Evolutionary conservation across 2,329 filamentous ascomycete species (phyloP), one percentile per base, ranked within the genome.

Genomic region (Fusarium nygamai): DNA sequence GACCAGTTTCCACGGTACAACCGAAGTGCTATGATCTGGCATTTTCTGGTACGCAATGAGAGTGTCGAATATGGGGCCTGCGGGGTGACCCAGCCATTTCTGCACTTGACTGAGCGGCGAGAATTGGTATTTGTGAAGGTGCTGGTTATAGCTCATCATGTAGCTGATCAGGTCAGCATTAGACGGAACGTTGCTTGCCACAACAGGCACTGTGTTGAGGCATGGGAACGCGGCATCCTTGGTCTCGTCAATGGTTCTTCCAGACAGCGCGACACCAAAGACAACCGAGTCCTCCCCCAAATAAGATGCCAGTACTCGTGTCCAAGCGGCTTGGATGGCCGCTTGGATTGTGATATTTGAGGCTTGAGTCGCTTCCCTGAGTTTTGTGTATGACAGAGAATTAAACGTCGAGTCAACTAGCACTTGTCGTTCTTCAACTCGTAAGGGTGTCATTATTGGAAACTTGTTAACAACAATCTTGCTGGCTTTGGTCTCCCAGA

Each of bases 251-350:
- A 87, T 86, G 8, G 88, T 90, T 39, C 94, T 87, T 2, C 94
- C 94, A 14, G 95, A 95, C 13, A 98, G 85, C 1, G 95, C 93
- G 20, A 93, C 87, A 0, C 95, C 96, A 80, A 96, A 97, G 0
- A 92, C 92, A 2, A 96, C 91, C 11, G 87, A 87, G 6, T 84
- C 78, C 78, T 98, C 94, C 3, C 94, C 95, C 20, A 92, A 87
- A 77, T 98, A 98, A 0, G 91, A 89, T 1, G 93, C 87, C 1
- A 98, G 85, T 1, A 98, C 78, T 13, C 91, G 87, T 6, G 92
- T 88, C 95, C 95, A 98, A 5, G 93, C 89, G 7, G 91, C 92
- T 80, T 97, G 93, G 0, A 94, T 88, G 4, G 90, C 88, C 8
- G 92, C 91, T 81, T 97, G 94, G 19, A 97, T 81, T 0, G 94